A percentile compares a stretch with the other conserved stretches of the same genome.
Conservation (phyloP, 2,329 filamentous ascomycete species). For the Colletotrichum gloeosporioides region DNA sequence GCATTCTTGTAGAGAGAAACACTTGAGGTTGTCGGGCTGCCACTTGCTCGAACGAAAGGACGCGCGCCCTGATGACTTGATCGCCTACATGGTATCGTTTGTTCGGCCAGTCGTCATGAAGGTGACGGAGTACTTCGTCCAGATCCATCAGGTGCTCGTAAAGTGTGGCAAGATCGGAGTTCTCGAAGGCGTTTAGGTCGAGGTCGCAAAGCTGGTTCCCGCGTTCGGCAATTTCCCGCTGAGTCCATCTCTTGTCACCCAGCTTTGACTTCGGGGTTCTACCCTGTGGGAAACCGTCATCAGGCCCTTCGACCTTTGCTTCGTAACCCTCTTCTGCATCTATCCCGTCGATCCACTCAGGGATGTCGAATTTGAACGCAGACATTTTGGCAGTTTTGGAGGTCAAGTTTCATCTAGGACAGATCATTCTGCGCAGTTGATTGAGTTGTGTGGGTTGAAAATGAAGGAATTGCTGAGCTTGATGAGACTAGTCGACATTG, state of each 20-base stretch:
- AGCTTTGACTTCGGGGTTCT: constrained; percentile 23
- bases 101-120: not conserved
- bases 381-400: too few relatives aligned
- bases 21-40: not conserved
- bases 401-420: too few relatives aligned
- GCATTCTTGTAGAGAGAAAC: too few relatives aligned
- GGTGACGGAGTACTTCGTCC: not conserved
- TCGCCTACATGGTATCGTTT: not conserved
- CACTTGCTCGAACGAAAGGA: not conserved
- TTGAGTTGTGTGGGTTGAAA: too few relatives aligned
- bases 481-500: too few relatives aligned
- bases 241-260: not conserved
- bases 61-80: not conserved
- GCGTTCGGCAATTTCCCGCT: not conserved
- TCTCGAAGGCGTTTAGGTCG: not conserved
- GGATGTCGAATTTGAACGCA: too few relatives aligned
- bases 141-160: not conserved
- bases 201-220: not conserved
- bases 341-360: too few relatives aligned
- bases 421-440: too few relatives aligned
- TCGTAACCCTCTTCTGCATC: too few relatives aligned
- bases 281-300: too few relatives aligned
- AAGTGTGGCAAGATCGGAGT: not conserved
- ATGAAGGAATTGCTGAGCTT: too few relatives aligned
- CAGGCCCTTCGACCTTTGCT: too few relatives aligned